Evolutionary conservation across 352 stramenopile species (phyloP), one percentile per base, ranked within the genome.

Genomic region (Phytopythium helicoides): DNA sequence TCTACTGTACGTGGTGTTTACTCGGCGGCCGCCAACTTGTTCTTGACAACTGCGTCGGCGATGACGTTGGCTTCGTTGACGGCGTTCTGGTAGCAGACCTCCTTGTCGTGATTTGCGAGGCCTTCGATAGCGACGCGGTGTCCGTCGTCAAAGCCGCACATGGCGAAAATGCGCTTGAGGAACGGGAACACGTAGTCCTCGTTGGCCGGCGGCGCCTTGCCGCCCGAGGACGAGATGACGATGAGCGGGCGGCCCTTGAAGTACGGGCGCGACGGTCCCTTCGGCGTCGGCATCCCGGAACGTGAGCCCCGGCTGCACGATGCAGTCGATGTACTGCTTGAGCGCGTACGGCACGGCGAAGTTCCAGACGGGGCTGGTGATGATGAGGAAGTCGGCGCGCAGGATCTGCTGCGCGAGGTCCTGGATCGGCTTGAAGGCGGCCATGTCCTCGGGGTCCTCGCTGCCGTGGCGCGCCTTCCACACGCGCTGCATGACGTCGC

Each of bases 321-420:
- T 82, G 61, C 81, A 92, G 55, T 89, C 76, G 40, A 89, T 89
- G 60, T 89, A 92, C 65, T 89, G 81, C 75, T 89, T 92, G 52
- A 92, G 64, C 47, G 86, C 75, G 66, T 87, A 89, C 3, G 78
- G 81, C 21, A 89, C 71, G 36, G 74, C 87, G 53, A 85, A 86
- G 58, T 92, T 89, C 81, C 81, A 92, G 45, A 92, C 66, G 15
- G 81, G 81, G 19, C 76, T 71, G 11, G 81, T 89, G 55, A 92
- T 77, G 54, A 92, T 63, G 22, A 92, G 64, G 57, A 88, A 87
- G 41, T 92, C 78, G n/a, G 78, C 72, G 35, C 64, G 68, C 49
- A 92, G 55, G 35, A 92, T 62, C 56, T 92, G 77, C 44, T 77
- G 60, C 3, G 74, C 78, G 40, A 89, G 60, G 25, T 66, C 44